Evolutionary conservation across 2,329 filamentous ascomycete species (phyloP), one percentile per base, ranked within the genome.

Genomic region (Arthroderma sp.): DNA sequence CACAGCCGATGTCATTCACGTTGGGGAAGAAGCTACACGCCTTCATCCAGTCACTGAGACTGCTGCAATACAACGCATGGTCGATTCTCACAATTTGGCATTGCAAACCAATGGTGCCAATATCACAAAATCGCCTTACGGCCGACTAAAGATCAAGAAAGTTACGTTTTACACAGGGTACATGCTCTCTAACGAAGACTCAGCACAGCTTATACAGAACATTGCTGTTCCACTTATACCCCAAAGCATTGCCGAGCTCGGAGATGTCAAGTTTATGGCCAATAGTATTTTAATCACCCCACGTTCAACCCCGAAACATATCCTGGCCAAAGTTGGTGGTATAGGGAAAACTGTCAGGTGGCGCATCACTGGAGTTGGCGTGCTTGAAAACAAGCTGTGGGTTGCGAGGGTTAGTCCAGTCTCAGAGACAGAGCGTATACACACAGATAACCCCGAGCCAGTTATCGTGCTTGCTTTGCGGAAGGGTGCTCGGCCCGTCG

Each of bases 121-220:
- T 42, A 51, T 53, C 15, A 59, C 61, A 6, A 69, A 67, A 36
- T 69, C 70, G 1, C 59, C 60, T 6, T 63, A 64, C 39, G 64
- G 68, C 31, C 63, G 66, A 38, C 71, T 91, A 48, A 73, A 77
- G 53, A 85, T 98, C 60, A 86, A 85, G 62, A 88, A 88, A 59
- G 85, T 80, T 1, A 81, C 94, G 41, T 86, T 87, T 63, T 95
- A 89, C 65, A 95, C 91, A 1, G 86, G 85, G 41, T 96, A 98
- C 64, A 77, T 94, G 63, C 81, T 98, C 52, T 72, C 72, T 36
- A 71, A 78, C 40, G 70, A 75, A 28, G 85, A 91, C 60, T 81
- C 81, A 2, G 76, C 83, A 56, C 78, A 75, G 45, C 70, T 96
- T 33, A 74, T 84, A 45, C 73, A 75, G 4, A 55, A 61, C 41